A percentile compares a stretch with the other conserved stretches of the same genome.
Conservation (phyloP, 2,329 filamentous ascomycete genomes). For the Epichloe amarillans region DNA sequence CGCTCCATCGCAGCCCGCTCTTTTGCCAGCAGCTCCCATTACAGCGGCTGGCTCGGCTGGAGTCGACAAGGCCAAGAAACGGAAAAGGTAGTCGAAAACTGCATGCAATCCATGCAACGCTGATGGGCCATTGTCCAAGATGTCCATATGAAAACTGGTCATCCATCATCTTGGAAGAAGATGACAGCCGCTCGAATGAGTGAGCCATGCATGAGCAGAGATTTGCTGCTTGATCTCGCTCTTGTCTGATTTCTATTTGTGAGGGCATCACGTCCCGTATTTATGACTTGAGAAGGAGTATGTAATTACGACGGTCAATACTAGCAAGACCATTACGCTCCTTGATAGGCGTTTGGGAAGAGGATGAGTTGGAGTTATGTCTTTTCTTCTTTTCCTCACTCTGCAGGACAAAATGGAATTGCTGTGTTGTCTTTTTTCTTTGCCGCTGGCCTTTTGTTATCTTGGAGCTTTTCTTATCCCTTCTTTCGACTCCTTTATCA, state of each 20-base stretch:
- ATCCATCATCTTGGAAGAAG: background rate
- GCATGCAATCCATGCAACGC: background rate
- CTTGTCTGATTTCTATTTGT: background rate
- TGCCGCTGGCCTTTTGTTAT: constrained; percentile 6
- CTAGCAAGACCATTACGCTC: constrained; percentile 22
- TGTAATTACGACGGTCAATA: constrained; percentile 25
- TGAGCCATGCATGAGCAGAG: background rate
- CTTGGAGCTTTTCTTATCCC: background rate
- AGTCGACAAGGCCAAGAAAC: constrained; percentile 46
- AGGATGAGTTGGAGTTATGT: constrained; percentile 17
- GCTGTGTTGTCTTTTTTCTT: constrained; percentile 1
- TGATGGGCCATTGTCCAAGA: background rate
- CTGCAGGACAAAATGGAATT: background rate
- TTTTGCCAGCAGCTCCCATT: constrained; percentile 32
- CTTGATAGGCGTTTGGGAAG: constrained; percentile 21
- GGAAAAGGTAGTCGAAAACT: constrained; percentile 35
- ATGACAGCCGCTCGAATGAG: background rate
- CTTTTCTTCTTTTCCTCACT: background rate
- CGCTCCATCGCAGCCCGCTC: constrained; percentile 22
- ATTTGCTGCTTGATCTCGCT: background rate
- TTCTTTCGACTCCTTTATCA: background rate
- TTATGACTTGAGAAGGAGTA: constrained; percentile 13
- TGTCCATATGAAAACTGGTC: background rate
- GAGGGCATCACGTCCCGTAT: background rate
- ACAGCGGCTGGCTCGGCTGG: constrained; percentile 20